Conservation (phyloP, 1,284 basidiomycete genomes). For the Sphagnurus paluster region DNA sequence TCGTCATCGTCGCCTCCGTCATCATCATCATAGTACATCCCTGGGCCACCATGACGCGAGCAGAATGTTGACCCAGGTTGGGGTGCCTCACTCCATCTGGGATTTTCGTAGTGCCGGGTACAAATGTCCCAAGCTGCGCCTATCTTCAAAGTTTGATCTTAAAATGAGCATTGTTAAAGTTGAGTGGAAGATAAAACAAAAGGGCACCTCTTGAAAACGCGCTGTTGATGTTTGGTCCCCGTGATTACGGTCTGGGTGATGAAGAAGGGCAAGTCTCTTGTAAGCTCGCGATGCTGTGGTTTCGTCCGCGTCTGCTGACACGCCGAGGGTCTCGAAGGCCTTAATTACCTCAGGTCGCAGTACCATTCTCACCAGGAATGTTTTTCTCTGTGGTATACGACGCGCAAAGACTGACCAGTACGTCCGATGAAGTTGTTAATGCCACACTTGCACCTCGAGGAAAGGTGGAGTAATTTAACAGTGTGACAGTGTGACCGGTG, state of each 20-base stretch:
- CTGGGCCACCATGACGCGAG: constrained; percentile 7
- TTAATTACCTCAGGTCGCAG: constrained; percentile 27
- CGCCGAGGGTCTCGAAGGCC: constrained; percentile 30
- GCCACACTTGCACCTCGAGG: constrained; percentile 13
- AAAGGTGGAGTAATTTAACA: not conserved
- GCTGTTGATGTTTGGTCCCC: constrained; percentile 26
- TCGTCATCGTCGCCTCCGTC: constrained; percentile 29
- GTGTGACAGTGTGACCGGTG: constrained; percentile 3
- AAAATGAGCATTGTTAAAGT: constrained; percentile 9
- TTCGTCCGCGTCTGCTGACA: constrained; percentile 26
- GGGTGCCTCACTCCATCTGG: constrained; percentile 25
- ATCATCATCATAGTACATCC: constrained; percentile 19
- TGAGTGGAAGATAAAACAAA: not conserved
- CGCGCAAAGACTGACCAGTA: not conserved
- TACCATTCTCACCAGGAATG: constrained; percentile 18
- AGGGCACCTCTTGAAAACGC: constrained; percentile 35
- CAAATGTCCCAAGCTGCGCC: constrained; percentile 35
- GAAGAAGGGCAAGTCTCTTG: constrained; percentile 32
- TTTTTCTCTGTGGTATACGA: not conserved
- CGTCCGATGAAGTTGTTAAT: not conserved
- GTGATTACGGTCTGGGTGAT: constrained; percentile 35
- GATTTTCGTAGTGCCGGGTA: constrained; percentile 34
- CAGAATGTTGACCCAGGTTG: constrained; percentile 6
- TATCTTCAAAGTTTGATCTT: constrained; percentile 22
- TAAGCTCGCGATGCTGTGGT: constrained; percentile 29